Conservation (phyloP, 169 alveolate genomes). For the Miamiensis avidus region DNA sequence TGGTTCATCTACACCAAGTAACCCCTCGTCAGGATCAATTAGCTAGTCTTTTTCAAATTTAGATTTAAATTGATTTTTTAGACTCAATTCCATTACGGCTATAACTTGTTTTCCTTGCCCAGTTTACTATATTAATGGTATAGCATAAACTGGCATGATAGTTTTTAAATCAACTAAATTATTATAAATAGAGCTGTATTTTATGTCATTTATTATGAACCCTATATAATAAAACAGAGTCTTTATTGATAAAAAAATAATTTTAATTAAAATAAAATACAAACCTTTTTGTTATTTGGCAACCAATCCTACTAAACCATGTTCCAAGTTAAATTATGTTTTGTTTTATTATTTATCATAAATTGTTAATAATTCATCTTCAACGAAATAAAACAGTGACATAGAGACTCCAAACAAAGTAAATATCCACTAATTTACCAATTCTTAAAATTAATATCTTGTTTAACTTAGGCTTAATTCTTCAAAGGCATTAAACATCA, state of each 20-base stretch:
- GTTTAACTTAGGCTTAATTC: constrained; percentile 12
- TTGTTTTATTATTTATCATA: constrained; percentile 3
- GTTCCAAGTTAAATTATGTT: constrained; percentile 8
- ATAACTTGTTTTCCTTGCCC: constrained; percentile 8
- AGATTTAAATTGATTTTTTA: constrained; percentile 25
- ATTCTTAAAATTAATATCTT: constrained; percentile 4
- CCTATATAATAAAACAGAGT: too few relatives aligned
- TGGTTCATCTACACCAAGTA: constrained; percentile 38
- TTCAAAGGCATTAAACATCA: constrained; percentile 28
- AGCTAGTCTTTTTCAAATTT: constrained; percentile 34
- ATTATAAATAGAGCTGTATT: constrained; percentile 26
- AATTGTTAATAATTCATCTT: constrained; percentile 10
- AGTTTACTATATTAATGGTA: constrained; percentile 31
- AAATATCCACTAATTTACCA: constrained; percentile 10
- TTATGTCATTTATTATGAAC: constrained; percentile 35
- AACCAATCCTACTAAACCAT: constrained; percentile 45
- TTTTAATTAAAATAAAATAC: constrained; percentile 3
- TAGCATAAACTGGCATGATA: constrained; percentile 38
- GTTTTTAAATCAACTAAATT: constrained; percentile 34
- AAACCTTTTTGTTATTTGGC: constrained; percentile 21
- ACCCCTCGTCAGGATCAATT: constrained; percentile 23
- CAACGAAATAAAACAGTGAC: constrained; percentile 30
- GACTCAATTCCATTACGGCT: constrained; percentile 36
- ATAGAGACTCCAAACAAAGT: constrained; percentile 21
- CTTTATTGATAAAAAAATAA: background rate